These are phyloP conservation scores for Cutaneotrichosporon sp. DNA, from an alignment of 1,284 basidiomycete species.

Conservation along the genomic window DNA sequence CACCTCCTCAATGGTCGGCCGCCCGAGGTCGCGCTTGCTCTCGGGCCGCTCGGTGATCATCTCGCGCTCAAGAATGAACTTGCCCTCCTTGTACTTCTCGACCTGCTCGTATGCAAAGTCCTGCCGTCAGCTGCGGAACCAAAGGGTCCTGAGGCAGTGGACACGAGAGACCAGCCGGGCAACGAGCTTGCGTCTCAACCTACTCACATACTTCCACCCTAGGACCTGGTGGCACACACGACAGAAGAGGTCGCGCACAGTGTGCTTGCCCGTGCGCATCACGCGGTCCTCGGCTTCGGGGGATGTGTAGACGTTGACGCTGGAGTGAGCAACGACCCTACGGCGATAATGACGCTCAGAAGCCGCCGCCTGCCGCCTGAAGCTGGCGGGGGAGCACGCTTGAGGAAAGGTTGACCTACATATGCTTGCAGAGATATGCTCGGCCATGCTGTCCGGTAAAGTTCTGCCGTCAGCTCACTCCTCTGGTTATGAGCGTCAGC, in stretches of 20 bases:
- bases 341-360: too few relatives aligned
- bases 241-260: constrained; percentile 91
- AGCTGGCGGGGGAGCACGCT: too few relatives aligned
- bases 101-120: constrained; percentile 81
- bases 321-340: constrained; percentile 47
- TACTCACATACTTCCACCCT: constrained; percentile 96
- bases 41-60: constrained; percentile 56
- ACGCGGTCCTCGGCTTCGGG: constrained; percentile 83
- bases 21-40: constrained; percentile 19
- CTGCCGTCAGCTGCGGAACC: constrained; percentile 50
- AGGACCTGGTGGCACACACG: constrained; percentile 75
- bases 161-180: not conserved
- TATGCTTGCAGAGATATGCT: constrained; percentile 86
- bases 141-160: not conserved
- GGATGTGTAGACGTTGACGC: constrained; percentile 75
- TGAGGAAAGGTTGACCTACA: constrained; percentile 58
- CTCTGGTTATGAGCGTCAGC: too few relatives aligned
- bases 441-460: constrained; percentile 89
- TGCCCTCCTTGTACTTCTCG: constrained; percentile 98
- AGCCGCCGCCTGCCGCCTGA: too few relatives aligned
- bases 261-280: constrained; percentile 96
- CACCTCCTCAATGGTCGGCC: constrained; percentile 36
- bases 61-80: constrained; percentile 92
- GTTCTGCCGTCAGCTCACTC: constrained; percentile 12
- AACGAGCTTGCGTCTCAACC: too few relatives aligned